Evolutionary conservation across 306 rosid genomes (phyloP), one percentile per base, ranked within the genome.

Genomic region (Aeschynomene evenia): DNA sequence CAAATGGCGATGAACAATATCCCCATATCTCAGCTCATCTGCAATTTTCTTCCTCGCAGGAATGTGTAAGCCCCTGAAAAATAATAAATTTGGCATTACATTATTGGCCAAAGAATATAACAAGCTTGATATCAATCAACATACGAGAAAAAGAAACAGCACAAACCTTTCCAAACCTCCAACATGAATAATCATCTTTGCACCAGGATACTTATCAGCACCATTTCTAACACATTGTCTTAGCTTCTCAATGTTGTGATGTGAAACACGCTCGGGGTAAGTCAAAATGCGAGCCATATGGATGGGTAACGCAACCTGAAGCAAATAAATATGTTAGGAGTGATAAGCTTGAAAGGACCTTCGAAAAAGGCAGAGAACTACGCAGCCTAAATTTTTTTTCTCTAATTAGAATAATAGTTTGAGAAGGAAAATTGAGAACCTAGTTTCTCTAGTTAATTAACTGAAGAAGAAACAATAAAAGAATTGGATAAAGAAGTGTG

Each of bases 121-220:
- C 9, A 48, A 39, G 70, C 37, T 56, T 9, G 31, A 66, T 20
- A 36, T 64, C 56, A 39, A 66, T 28, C 40, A n/a, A 45, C 5
- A 22, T 15, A 53, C 26, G 46, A 40, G 59, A 39, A 50, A 82
- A 56, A 53, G 42, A 53, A 22, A 34, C 31, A 59, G 40, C 53
- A 66, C 84, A 59, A 79, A 82, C 98, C 98, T 85, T 70, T 70
- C 21, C 26, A 65, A 46, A 37, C 96, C 97, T 56, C 81, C 87
- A 51, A 73, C 63, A 31, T 79, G 73, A 73, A 72, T 88, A 63
- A 86, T 76, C 77, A 57, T 49, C 73, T 81, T 79, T 46, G 98
- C 97, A 62, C 98, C 98, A 46, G 98, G 98, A 81, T 93, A 90
- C 86, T 93, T 93, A 82, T 83, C 87, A 1, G 89, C 90, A 64